A percentile compares a stretch with the other conserved stretches of the same genome.
These are phyloP conservation scores for Raphanus hybrid DNA, from an alignment of 441 rosid genomes.

Conservation along the genomic window DNA sequence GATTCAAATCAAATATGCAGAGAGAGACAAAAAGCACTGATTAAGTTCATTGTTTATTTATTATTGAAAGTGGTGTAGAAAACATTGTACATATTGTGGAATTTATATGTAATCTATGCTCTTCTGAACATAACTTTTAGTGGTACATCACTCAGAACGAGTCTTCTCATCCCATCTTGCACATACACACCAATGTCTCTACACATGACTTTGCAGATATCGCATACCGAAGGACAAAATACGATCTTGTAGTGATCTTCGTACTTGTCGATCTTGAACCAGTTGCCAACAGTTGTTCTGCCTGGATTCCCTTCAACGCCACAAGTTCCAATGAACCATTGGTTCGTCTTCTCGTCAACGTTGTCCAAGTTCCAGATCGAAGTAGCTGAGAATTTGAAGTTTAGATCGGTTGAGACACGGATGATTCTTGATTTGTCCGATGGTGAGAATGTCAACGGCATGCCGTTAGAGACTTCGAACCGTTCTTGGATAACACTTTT, in stretches of 20 bases:
- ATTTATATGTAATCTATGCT: slow-evolving; percentile 36
- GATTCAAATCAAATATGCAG: not conserved
- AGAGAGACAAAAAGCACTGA: slow-evolving; percentile 12
- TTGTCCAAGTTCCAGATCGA: slow-evolving; percentile 53
- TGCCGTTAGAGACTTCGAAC: slow-evolving; percentile 48
- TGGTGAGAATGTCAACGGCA: slow-evolving; percentile 50
- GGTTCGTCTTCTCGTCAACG: slow-evolving; percentile 44
- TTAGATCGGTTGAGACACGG: slow-evolving; percentile 53
- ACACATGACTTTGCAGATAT: slow-evolving; percentile 54
- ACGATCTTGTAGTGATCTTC: slow-evolving; percentile 54
- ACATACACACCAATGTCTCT: slow-evolving; percentile 55
- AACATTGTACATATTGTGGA: not conserved
- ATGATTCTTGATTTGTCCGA: slow-evolving; percentile 42
- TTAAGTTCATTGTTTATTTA: slow-evolving; percentile 15
- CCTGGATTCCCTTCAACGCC: slow-evolving; percentile 67
- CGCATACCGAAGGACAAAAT: slow-evolving; percentile 63
- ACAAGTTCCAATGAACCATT: slow-evolving; percentile 49
- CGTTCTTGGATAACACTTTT: slow-evolving; percentile 51
- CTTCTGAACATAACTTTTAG: slow-evolving; percentile 56
- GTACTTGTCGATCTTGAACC: slow-evolving; percentile 61
- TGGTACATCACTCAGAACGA: slow-evolving; percentile 61
- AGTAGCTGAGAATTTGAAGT: slow-evolving; percentile 50
- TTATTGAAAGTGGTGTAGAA: not conserved
- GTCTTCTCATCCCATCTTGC: slow-evolving; percentile 48
- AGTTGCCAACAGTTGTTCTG: slow-evolving; percentile 43